Evolutionary conservation across 2,329 filamentous ascomycete species (phyloP), one percentile per base, ranked within the genome.

Genomic region (Trichothecium roseum): DNA sequence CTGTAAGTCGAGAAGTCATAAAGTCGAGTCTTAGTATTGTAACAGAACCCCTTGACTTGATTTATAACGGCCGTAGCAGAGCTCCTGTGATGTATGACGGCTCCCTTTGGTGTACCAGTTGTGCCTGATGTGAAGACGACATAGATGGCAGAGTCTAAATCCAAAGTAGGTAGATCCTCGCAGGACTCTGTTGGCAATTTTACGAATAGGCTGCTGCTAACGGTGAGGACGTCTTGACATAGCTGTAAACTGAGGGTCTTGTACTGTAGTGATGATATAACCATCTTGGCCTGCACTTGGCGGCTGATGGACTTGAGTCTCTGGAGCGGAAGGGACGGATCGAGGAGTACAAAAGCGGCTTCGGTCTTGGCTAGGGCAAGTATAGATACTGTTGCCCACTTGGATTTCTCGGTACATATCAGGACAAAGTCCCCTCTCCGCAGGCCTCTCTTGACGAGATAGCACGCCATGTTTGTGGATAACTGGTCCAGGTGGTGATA

Each of bases 51-150:
- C 3, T 59, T 24, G 10, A 27, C 36, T 5, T 38, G 32, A 10
- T 32, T 24, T 13, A 13, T 6, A 7, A 37, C 22, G 27, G 28
- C 35, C 4, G 28, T 27, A 12, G 27, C 16, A 7, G 38, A 18
- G 0, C 32, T 18, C 14, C 26, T 14, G 26, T 40, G 39, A 17
- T 35, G 24, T 14, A 40, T 8, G 4, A 40, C 14, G 10, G 35
- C 36, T 36, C 39, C 39, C 50, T 69, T 72, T 2, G 68, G 68
- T 16, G 51, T 53, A 5, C 68, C 68, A 0, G 68, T 71, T 16
- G 62, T 68, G 13, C 68, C 68, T 5, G 65, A 69, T 14, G 68
- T 72, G 42, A 69, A 72, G 48, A 70, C 63, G 42, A 68, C 63
- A 20, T 48, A 53, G 12, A 41, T 24, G 4, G 18, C 22, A 5